Evolutionary conservation across 441 rosid genomes (phyloP).

Genomic region (Arabidopsis hybrid): DNA sequence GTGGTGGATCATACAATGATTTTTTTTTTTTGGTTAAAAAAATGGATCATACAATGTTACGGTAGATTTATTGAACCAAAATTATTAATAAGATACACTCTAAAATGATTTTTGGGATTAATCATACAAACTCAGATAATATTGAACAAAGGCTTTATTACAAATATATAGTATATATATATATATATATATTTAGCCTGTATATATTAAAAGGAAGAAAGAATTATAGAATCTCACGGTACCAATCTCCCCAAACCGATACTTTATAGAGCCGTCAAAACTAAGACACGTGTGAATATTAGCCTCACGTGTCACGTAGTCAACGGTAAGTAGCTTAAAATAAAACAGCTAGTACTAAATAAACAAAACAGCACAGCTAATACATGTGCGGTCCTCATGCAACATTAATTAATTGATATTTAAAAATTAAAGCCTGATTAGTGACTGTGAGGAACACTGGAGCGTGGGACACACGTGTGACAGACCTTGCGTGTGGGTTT

Average conservation of each 20-base stretch:
- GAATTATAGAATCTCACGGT: conserved; percentile 2
- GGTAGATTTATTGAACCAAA: too few relatives aligned
- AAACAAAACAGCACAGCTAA: conserved; percentile 2
- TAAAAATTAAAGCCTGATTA: conserved; percentile 27
- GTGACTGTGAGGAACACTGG: conserved; percentile 12
- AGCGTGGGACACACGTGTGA: conserved; percentile 31
- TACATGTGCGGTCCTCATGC: conserved; percentile 29
- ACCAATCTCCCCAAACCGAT: background rate
- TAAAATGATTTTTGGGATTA: too few relatives aligned
- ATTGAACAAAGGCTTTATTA: too few relatives aligned
- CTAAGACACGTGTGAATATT: conserved; percentile 28
- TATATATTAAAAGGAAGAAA: background rate
- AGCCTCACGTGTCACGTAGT: conserved; percentile 42
- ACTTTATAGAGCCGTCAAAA: conserved; percentile 36
- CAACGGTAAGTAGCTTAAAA: conserved; percentile 32
- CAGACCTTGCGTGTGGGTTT: conserved; percentile 31
- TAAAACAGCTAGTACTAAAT: conserved; percentile 6
- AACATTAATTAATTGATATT: conserved; percentile 19
- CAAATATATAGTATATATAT: too few relatives aligned
- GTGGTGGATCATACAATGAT: too few relatives aligned
- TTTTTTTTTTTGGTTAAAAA: too few relatives aligned
- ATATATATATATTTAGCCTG: too few relatives aligned
- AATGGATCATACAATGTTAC: too few relatives aligned
- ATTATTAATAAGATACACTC: too few relatives aligned
- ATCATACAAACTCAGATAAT: too few relatives aligned